Evolutionary conservation across 345 rosid species (phyloP), one percentile per base, ranked within the genome.

Genomic region (Euclidium syriacum): DNA sequence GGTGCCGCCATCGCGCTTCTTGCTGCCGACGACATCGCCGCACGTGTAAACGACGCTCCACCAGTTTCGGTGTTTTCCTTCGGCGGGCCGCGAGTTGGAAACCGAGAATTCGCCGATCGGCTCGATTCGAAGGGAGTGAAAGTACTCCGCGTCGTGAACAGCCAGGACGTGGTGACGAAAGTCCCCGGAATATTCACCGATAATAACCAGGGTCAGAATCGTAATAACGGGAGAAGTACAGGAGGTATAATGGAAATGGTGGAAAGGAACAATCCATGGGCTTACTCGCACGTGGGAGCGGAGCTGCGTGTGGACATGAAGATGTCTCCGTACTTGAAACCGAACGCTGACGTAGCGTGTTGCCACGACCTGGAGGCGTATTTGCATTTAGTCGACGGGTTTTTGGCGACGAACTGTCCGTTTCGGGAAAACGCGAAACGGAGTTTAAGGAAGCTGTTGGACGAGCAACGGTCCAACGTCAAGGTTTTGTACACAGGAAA

Each of bases 31-130:
- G 91, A 90, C 44, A 62, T 94, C 3, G 86, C 82, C 4, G 68
- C 82, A 0, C 72, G 84, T 5, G 83, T 79, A 0, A 26, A 71
- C 0, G 19, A 68, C 0, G 74, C 77, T 2, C 90, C 99, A 0
- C 83, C 84, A 0, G 76, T 87, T 2, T 83, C 99, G 0, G 99
- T 94, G 2, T 85, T 94, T 52, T 90, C 97, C 2, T 90, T 90
- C 46, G 99, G 96, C 0, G 95, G 97, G 2, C 99, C 99, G 0
- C 87, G 87, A 1, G 96, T 87, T 0, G 99, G 99, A 0, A 88
- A 90, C 62, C 48, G 78, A 0, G 83, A 77, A 10, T 90, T 94
- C 12, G 84, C 81, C 0, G 43, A 77, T 0, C 56, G 85, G 0
- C 30, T 80, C 0, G 72, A 72, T 1, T 55, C 78, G 1, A 90